Conservation (phyloP, 768 basidiomycete genomes). For the Mycena pura region DNA sequence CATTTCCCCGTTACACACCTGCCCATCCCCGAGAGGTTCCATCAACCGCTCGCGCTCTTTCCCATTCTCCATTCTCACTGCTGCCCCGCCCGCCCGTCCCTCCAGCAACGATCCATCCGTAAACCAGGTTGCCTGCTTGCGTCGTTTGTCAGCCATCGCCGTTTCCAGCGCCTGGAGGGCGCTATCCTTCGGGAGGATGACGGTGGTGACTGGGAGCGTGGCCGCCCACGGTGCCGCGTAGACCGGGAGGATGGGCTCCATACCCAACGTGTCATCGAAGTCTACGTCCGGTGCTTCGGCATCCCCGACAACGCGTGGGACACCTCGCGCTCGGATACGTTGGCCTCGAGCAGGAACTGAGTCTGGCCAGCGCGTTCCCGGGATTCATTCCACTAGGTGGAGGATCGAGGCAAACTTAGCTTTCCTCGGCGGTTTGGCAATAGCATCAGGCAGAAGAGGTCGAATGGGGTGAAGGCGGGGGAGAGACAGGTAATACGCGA, state of each 20-base stretch:
- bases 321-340: not conserved
- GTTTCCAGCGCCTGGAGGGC: not conserved
- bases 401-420: not conserved
- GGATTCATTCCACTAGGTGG: not conserved
- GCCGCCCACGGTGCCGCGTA: not conserved
- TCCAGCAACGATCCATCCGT: slow-evolving; percentile 5
- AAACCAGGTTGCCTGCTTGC: not conserved
- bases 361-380: not conserved
- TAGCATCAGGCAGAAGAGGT: not conserved
- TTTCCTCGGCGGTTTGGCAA: not conserved
- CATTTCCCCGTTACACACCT: not conserved
- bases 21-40: not conserved
- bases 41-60: not conserved
- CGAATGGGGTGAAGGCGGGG: not conserved
- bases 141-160: not conserved
- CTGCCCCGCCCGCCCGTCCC: not conserved
- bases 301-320: too few relatives aligned
- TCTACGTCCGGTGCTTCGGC: not conserved
- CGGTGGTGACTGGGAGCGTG: not conserved
- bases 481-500: not conserved
- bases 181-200: not conserved
- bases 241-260: not conserved
- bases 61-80: not conserved
- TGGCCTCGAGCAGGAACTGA: not conserved
- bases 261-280: not conserved